These are phyloP conservation scores for Beverwykella pulmonaria DNA, from an alignment of 495 filamentous ascomycete genomes.

Conservation along the genomic window DNA sequence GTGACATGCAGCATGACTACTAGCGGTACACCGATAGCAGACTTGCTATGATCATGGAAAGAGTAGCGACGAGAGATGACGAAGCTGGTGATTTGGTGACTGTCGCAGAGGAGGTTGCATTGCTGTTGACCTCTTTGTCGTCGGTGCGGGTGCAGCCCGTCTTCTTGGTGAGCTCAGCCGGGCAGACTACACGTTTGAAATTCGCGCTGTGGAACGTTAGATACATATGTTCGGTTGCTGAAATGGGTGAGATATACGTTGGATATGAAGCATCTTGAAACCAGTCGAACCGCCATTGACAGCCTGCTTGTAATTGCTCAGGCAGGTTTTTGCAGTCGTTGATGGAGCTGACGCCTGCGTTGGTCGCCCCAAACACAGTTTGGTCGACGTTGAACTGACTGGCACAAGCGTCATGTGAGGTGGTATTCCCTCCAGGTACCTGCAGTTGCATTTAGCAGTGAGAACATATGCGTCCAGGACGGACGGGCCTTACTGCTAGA, in stretches of 20 bases:
- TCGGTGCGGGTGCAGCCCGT: constrained; percentile 33
- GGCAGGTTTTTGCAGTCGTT: constrained; percentile 60
- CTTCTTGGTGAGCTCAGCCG: constrained; percentile 57
- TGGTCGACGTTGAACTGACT: constrained; percentile 58
- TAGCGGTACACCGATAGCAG: constrained; percentile 24
- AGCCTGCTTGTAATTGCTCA: constrained; percentile 57
- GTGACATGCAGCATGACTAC: constrained; percentile 18
- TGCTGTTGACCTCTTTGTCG: constrained; percentile 14
- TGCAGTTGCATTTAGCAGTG: constrained; percentile 28
- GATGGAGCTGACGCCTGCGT: constrained; percentile 55
- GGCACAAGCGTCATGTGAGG: constrained; percentile 61
- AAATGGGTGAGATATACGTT: constrained; percentile 20
- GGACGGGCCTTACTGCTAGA: constrained; percentile 28
- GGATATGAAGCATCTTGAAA: constrained; percentile 64
- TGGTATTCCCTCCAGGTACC: constrained; percentile 38
- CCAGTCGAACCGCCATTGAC: constrained; percentile 70
- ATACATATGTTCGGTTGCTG: constrained; percentile 3
- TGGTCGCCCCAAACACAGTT: constrained; percentile 55
- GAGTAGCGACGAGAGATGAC: not conserved
- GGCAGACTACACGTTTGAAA: constrained; percentile 62
- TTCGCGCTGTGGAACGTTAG: constrained; percentile 44
- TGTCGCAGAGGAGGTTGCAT: not conserved
- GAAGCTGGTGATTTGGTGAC: constrained; percentile 10
- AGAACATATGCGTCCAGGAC: not conserved
- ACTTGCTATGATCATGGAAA: constrained; percentile 18